Percentiles rank a stretch among this genome's conserved stretches.
phyloP scores from a whole-genome alignment of 352 stramenopile genomes.

The Peronospora destructor region DNA sequence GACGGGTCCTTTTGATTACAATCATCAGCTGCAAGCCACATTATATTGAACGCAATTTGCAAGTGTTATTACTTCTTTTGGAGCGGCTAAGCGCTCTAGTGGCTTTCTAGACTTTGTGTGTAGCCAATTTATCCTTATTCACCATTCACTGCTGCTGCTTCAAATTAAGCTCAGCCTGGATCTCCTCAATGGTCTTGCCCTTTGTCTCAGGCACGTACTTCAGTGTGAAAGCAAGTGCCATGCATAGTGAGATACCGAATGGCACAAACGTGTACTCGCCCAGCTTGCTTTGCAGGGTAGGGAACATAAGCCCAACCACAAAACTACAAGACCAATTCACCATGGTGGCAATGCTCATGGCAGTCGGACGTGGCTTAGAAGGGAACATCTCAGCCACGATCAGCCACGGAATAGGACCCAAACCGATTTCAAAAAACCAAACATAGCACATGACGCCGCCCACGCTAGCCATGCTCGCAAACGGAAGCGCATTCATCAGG shows the following conservation, averaged over 20 bases:
- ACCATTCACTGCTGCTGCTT: conserved; percentile 25
- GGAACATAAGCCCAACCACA: conserved; percentile 91
- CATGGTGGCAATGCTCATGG: conserved; percentile 89
- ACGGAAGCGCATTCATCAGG: conserved; percentile 56
- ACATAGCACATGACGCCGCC: conserved; percentile 71
- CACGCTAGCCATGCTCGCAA: conserved; percentile 50
- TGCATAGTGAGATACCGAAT: conserved; percentile 78
- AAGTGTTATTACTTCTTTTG: not conserved
- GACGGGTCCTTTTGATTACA: not conserved
- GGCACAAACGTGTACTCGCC: conserved; percentile 87
- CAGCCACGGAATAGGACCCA: conserved; percentile 92
- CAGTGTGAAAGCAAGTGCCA: conserved; percentile 70
- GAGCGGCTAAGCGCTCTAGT: not conserved
- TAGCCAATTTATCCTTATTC: conserved; percentile 10
- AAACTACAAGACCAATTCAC: conserved; percentile 95
- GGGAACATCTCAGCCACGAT: conserved; percentile 97
- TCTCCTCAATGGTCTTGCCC: conserved; percentile 71
- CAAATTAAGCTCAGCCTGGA: conserved; percentile 47
- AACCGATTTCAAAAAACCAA: conserved; percentile 64
- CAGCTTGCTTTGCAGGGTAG: conserved; percentile 81
- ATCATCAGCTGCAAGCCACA: not conserved
- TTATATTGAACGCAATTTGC: too few relatives aligned
- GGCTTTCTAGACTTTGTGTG: conserved; percentile 9
- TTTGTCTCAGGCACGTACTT: conserved; percentile 89
- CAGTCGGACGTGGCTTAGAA: conserved; percentile 86